phyloP scores from a whole-genome alignment of 2,329 filamentous ascomycete genomes.

The Dactylonectria estremocensis region DNA sequence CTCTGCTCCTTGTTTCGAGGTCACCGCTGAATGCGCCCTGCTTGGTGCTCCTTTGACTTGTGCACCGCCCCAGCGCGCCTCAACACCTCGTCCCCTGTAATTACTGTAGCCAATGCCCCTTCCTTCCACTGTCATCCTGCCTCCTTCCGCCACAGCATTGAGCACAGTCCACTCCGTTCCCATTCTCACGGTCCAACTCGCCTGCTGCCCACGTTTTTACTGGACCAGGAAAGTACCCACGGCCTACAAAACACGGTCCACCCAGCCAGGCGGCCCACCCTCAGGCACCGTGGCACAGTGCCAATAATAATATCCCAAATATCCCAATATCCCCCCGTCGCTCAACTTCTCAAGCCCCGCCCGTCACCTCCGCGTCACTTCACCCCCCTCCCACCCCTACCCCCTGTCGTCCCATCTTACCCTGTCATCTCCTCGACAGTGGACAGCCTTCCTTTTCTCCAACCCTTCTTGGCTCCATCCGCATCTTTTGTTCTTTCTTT shows the following conservation, averaged over 20 bases:
- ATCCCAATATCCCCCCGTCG: slow-evolving; percentile 14
- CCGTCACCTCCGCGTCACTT: slow-evolving; percentile 17
- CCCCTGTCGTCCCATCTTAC: slow-evolving; percentile 19
- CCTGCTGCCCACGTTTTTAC: not conserved
- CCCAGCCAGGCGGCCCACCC: slow-evolving; percentile 16
- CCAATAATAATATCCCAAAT: not conserved
- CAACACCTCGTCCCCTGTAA: no score
- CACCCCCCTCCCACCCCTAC: slow-evolving; percentile 2
- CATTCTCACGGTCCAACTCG: no score
- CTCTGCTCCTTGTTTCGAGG: no score
- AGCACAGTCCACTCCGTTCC: no score
- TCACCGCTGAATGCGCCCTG: no score
- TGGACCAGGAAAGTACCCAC: no score
- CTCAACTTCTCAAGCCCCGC: not conserved
- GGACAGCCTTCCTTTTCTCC: slow-evolving; percentile 31
- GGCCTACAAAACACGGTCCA: slow-evolving; percentile 11
- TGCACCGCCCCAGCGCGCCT: no score
- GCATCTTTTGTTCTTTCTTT: slow-evolving; percentile 35
- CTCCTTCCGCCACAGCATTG: no score
- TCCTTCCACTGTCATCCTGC: no score
- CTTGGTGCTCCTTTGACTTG: no score
- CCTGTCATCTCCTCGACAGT: slow-evolving; percentile 32
- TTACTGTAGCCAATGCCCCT: no score
- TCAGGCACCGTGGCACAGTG: slow-evolving; percentile 13
- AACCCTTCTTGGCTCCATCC: slow-evolving; percentile 27